phyloP scores from a whole-genome alignment of 306 rosid species.

The Rubus parviflorus region DNA sequence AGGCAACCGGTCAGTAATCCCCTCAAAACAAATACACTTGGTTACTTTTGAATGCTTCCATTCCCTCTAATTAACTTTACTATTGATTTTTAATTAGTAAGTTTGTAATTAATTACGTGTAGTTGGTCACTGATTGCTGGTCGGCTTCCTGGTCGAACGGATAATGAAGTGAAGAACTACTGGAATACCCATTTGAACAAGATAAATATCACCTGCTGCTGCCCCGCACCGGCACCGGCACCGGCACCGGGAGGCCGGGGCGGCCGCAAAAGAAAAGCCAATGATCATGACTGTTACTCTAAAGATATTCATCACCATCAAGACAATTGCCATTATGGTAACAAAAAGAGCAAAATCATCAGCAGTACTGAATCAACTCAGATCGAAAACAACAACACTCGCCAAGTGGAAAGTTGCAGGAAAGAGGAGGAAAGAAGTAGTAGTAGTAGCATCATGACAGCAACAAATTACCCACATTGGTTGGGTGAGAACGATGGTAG shows the following conservation, averaged over 20 bases:
- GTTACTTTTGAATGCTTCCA: neutral
- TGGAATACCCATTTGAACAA: conserved; percentile 74
- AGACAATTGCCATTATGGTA: neutral
- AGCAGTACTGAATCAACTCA: neutral
- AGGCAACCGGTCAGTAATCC: conserved; percentile 52
- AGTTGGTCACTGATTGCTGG: conserved; percentile 79
- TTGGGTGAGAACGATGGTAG: neutral
- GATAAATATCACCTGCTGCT: conserved; percentile 9
- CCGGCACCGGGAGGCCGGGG: neutral
- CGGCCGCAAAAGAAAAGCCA: conserved; percentile 10
- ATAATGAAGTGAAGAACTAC: conserved; percentile 61
- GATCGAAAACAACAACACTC: neutral
- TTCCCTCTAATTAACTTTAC: neutral
- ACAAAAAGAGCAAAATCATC: neutral
- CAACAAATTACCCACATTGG: neutral
- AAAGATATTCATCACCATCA: neutral
- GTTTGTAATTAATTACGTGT: neutral
- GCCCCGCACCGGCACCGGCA: neutral
- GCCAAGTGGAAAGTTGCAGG: neutral
- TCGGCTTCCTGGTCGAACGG: conserved; percentile 66
- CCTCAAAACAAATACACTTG: neutral
- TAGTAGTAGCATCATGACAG: neutral
- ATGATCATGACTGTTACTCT: neutral
- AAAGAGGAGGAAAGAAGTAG: neutral
- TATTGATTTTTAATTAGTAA: neutral